These are phyloP conservation scores for Stephania yunnanensis DNA, from an alignment of 164 flowering plant genomes.

Conservation along the genomic window DNA sequence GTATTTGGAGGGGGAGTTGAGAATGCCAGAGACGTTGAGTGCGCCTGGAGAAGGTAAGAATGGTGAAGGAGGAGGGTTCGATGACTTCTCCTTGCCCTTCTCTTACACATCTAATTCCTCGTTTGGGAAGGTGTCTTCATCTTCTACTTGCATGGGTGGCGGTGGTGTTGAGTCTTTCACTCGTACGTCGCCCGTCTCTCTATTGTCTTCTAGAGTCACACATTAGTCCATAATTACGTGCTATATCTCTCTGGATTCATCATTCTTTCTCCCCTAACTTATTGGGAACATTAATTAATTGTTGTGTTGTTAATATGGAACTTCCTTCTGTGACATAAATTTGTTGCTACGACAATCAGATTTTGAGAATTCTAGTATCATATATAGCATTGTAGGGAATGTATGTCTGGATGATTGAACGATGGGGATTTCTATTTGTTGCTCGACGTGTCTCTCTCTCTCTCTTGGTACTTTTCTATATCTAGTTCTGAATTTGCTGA, in stretches of 20 bases:
- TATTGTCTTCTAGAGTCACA: neutral
- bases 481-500: neutral
- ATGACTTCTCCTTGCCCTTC: slow-evolving; percentile 34
- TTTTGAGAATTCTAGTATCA: no score
- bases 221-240: neutral
- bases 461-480: no score
- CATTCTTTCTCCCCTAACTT: neutral
- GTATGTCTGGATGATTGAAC: no score
- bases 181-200: neutral
- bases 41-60: slow-evolving; percentile 11
- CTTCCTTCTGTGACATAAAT: no score
- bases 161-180: neutral
- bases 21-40: slow-evolving; percentile 2
- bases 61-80: slow-evolving; percentile 20
- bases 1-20: slow-evolving; percentile 41
- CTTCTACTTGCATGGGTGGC: slow-evolving; percentile 10
- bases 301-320: no score
- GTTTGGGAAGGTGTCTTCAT: slow-evolving; percentile 18
- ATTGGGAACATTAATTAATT: no score
- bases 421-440: no score
- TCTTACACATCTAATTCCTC: slow-evolving; percentile 5
- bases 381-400: no score
- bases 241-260: neutral
- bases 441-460: no score
- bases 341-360: no score